Evolutionary conservation across 2,329 filamentous ascomycete genomes (phyloP).

Genomic region (Calonectria fujianensis): DNA sequence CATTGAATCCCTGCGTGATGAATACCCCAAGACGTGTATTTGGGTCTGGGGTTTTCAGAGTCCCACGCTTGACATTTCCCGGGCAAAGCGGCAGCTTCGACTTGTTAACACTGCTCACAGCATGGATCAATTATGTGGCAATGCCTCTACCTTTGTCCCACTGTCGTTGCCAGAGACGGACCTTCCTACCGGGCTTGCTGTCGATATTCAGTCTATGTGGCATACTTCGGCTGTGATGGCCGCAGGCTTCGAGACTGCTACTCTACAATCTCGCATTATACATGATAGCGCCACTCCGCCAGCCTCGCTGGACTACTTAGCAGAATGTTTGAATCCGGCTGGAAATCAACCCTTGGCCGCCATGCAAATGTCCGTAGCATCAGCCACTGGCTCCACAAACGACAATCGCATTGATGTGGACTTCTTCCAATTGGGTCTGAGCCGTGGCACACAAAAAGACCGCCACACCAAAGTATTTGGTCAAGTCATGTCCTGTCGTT

Average conservation of each 20-base stretch:
- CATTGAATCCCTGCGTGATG: constrained; percentile 87
- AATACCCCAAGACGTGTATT: constrained; percentile 90
- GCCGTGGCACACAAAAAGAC: constrained; percentile 33
- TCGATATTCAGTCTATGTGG: constrained; percentile 83
- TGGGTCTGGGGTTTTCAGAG: constrained; percentile 92
- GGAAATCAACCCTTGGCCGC: constrained; percentile 88
- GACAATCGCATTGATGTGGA: constrained; percentile 57
- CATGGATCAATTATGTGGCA: constrained; percentile 79
- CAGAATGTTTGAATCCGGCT: constrained; percentile 81
- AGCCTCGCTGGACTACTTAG: constrained; percentile 76
- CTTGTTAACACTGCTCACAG: constrained; percentile 85
- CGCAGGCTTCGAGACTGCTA: constrained; percentile 85
- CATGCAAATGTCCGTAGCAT: constrained; percentile 78
- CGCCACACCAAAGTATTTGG: constrained; percentile 56
- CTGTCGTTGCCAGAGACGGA: constrained; percentile 77
- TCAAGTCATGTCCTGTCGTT: constrained; percentile 52
- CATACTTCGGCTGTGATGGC: constrained; percentile 85
- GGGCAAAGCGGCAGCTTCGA: constrained; percentile 73
- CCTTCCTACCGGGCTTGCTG: constrained; percentile 73
- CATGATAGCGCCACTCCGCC: constrained; percentile 61
- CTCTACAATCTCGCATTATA: constrained; percentile 83
- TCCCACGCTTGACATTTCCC: constrained; percentile 68
- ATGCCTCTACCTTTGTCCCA: constrained; percentile 87
- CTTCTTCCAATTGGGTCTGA: constrained; percentile 56
- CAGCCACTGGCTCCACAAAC: constrained; percentile 55